Evolutionary conservation across 2,329 filamentous ascomycete genomes (phyloP).

Genomic region (Periconia sp.): DNA sequence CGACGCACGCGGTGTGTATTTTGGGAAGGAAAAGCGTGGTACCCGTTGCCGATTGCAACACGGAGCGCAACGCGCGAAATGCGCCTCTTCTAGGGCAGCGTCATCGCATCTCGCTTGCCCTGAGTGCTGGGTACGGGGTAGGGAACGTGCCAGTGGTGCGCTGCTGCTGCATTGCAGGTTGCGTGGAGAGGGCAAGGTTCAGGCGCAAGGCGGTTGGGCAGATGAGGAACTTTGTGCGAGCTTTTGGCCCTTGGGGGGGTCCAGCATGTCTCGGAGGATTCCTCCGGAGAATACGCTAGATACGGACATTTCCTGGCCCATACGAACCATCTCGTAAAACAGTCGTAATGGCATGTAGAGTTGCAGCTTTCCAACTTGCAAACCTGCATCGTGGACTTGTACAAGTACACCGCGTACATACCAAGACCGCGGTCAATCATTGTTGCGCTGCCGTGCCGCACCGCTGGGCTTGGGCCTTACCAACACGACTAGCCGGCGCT

Average conservation of each 20-base stretch:
- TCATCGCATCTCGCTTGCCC: slow-evolving; percentile 1
- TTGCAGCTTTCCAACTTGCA: too few relatives aligned
- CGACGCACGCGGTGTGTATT: neutral
- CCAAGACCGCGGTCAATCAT: too few relatives aligned
- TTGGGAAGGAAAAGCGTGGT: neutral
- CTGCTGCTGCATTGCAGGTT: neutral
- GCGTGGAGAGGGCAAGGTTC: slow-evolving; percentile 3
- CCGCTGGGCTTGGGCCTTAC: too few relatives aligned
- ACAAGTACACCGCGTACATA: too few relatives aligned
- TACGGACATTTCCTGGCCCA: neutral
- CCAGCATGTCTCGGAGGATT: too few relatives aligned
- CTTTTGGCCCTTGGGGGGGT: neutral
- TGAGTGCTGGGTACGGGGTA: slow-evolving; percentile 12
- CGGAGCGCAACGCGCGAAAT: slow-evolving; percentile 1
- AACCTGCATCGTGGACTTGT: too few relatives aligned
- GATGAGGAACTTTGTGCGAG: neutral
- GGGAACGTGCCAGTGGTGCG: neutral
- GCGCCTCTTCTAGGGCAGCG: neutral
- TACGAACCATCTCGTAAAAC: too few relatives aligned
- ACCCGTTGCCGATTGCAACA: slow-evolving; percentile 2
- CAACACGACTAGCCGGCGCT: too few relatives aligned
- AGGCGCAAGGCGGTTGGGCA: neutral
- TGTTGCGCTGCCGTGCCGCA: too few relatives aligned
- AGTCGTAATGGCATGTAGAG: too few relatives aligned
- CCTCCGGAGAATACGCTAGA: neutral